Percentiles rank a stretch among this genome's conserved stretches.
phyloP scores from a whole-genome alignment of 2,329 filamentous ascomycete species.

The Cadophora sp. region DNA sequence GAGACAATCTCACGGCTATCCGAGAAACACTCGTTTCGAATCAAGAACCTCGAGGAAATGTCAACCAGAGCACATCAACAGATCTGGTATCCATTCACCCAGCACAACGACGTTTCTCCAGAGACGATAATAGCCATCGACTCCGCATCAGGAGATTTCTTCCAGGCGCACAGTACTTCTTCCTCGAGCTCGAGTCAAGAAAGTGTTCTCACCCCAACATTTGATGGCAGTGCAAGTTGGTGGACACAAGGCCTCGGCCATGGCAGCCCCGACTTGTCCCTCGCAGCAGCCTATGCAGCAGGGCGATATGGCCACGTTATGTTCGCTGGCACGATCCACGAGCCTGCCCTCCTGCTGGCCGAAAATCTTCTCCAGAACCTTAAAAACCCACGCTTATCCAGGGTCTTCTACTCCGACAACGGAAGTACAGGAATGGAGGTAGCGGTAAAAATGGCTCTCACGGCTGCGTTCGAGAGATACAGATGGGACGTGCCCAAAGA shows the following conservation, averaged over 20 bases:
- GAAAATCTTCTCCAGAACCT: conserved; percentile 66
- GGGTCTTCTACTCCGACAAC: conserved; percentile 85
- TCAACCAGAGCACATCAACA: conserved; percentile 62
- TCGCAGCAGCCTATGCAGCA: conserved; percentile 81
- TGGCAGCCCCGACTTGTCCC: conserved; percentile 72
- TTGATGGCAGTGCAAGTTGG: conserved; percentile 88
- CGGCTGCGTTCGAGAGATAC: conserved; percentile 71
- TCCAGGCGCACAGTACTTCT: conserved; percentile 59
- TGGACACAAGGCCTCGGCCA: conserved; percentile 91
- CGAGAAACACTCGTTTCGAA: conserved; percentile 59
- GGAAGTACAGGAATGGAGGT: conserved; percentile 85
- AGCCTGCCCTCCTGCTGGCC: conserved; percentile 75
- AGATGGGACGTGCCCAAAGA: conserved; percentile 59
- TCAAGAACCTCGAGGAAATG: conserved; percentile 67
- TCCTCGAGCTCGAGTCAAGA: conserved; percentile 25
- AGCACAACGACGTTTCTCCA: conserved; percentile 69
- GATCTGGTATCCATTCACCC: conserved; percentile 90
- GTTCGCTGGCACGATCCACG: conserved; percentile 82
- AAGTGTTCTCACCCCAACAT: conserved; percentile 65
- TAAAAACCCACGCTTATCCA: conserved; percentile 67
- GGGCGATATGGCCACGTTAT: conserved; percentile 88
- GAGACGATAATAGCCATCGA: conserved; percentile 77
- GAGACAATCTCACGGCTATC: conserved; percentile 59
- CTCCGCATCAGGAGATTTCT: conserved; percentile 80
- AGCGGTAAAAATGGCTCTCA: conserved; percentile 83